Base-by-base conservation (phyloP, 169 alveolate species). In the Eimeria falciformis region DNA sequence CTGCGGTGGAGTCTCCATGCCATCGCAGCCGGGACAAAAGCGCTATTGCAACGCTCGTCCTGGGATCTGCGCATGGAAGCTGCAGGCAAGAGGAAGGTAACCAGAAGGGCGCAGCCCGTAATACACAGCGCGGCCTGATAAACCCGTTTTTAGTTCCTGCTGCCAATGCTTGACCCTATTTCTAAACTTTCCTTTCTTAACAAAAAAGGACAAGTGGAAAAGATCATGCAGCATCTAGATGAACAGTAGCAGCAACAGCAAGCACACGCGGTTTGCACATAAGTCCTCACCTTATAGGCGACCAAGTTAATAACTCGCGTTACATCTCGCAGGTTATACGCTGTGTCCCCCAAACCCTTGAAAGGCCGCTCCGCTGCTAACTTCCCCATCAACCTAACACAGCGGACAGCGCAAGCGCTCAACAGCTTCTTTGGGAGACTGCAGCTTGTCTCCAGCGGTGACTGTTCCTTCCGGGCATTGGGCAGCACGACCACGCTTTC, bases 261-360 rank as follows among this genome's bases (percentile, higher is more conserved):
- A 12, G 18, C n/a, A n/a, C n/a, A n/a, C n/a, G n/a, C n/a, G n/a
- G n/a, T n/a, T n/a, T n/a, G 62, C 62, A 50, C 69, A 18, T 9
- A 17, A 58, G 1, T 25, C 0, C 85, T 65, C 46, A 92, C 95
- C 73, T 56, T 33, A 53, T 50, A 73, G 0, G 93, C 93, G 46
- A 92, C n/a, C 27, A 94, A 87, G 23, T 79, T 81, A 43, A 94
- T 84, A 40, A 94, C 45, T 40, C 94, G 93, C 84, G 93, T 47
- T 18, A 91, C 94, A 50, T 95, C 96, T 0, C 96, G 47, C 23
- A 95, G 90, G 93, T 95, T 95, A 93, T 92, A 95, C 50, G 89
- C 95, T 89, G 93, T 53, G 66, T 92, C 92, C 4, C 58, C 14
- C 7, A 50, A 66, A 75, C 93, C 95, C 53, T 18, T 50, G 37